These are phyloP conservation scores for Verticillium albo-atrum DNA, from an alignment of 2,329 filamentous ascomycete genomes.

Conservation along the genomic window DNA sequence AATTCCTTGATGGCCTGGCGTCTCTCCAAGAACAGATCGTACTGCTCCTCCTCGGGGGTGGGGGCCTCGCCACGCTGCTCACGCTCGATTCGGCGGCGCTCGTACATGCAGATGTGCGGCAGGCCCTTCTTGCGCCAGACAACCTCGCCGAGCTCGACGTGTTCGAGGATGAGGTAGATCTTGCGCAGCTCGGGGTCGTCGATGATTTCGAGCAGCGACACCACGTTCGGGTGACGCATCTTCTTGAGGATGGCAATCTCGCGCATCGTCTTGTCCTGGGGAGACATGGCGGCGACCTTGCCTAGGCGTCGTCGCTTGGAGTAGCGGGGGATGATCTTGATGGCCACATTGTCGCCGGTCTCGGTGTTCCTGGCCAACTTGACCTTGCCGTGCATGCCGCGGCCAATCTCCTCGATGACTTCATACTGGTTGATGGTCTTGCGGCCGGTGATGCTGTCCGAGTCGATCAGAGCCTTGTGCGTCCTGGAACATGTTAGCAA, in stretches of 20 bases:
- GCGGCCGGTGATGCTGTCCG: slow-evolving; percentile 81
- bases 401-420: slow-evolving; percentile 91
- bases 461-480: slow-evolving; percentile 85
- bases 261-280: slow-evolving; percentile 79
- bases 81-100: slow-evolving; percentile 74
- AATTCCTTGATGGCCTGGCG: slow-evolving; percentile 53
- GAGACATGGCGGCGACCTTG: slow-evolving; percentile 62
- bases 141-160: slow-evolving; percentile 90
- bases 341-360: slow-evolving; percentile 77
- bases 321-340: slow-evolving; percentile 97
- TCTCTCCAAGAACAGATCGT: slow-evolving; percentile 54
- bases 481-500: slow-evolving; percentile 48
- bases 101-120: slow-evolving; percentile 76
- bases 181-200: slow-evolving; percentile 95
- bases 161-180: slow-evolving; percentile 96
- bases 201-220: slow-evolving; percentile 92
- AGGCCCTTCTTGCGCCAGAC: slow-evolving; percentile 88
- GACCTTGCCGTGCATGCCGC: slow-evolving; percentile 95
- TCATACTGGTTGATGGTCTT: slow-evolving; percentile 98
- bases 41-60: slow-evolving; percentile 56
- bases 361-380: slow-evolving; percentile 83
- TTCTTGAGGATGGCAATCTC: slow-evolving; percentile 99
- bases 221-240: slow-evolving; percentile 94
- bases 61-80: slow-evolving; percentile 60
- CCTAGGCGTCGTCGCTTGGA: slow-evolving; percentile 92